Conservation (phyloP, 2,329 filamentous ascomycete species). For the Coniella vitis region DNA sequence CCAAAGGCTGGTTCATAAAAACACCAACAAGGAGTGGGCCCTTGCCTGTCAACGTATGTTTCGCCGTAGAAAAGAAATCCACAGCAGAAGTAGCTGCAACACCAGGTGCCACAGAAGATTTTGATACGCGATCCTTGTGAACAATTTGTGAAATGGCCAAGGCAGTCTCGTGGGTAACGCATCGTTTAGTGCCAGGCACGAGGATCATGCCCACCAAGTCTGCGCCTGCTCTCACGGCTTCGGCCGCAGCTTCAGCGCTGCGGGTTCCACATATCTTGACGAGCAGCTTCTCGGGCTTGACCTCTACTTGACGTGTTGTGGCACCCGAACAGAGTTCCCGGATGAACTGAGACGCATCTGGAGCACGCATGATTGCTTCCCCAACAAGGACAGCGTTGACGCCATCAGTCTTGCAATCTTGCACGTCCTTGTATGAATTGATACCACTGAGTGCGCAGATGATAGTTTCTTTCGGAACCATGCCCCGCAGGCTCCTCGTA, state of each 20-base stretch:
- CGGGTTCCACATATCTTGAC: constrained; percentile 96
- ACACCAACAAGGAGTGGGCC: constrained; percentile 82
- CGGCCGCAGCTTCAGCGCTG: constrained; percentile 69
- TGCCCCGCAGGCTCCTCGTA: constrained; percentile 77
- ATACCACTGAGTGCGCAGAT: constrained; percentile 95
- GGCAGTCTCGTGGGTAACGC: constrained; percentile 71
- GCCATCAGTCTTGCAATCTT: constrained; percentile 79
- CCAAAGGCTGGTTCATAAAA: constrained; percentile 83
- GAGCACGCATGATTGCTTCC: constrained; percentile 89
- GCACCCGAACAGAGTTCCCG: constrained; percentile 66
- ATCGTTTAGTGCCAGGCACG: constrained; percentile 73
- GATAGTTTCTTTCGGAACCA: constrained; percentile 78
- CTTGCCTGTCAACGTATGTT: constrained; percentile 37
- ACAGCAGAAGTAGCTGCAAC: constrained; percentile 33
- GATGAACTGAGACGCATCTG: constrained; percentile 78
- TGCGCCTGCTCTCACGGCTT: constrained; percentile 78
- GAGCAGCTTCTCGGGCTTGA: constrained; percentile 45
- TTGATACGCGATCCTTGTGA: constrained; percentile 37
- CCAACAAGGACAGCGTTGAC: constrained; percentile 92
- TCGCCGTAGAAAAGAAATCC: constrained; percentile 57
- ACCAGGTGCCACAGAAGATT: background rate
- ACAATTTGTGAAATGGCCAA: constrained; percentile 73
- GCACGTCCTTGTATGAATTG: constrained; percentile 78
- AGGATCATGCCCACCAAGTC: constrained; percentile 92
- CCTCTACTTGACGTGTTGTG: constrained; percentile 28